Base-by-base conservation (phyloP, 2,329 filamentous ascomycete genomes). In the Aspergillus carbonarius region DNA sequence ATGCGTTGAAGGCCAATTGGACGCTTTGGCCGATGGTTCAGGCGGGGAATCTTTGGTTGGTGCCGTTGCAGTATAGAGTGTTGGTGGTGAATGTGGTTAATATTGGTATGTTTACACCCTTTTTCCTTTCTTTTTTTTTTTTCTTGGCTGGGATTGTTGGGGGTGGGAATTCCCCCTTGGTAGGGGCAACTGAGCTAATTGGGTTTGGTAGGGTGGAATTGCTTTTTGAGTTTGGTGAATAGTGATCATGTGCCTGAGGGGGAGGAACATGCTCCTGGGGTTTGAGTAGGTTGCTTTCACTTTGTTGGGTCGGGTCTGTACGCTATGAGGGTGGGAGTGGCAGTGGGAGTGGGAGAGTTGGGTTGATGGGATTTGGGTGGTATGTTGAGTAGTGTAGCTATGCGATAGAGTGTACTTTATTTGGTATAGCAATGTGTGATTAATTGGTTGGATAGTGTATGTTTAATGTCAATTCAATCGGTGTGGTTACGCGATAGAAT, bases 211-310 rank as follows among this genome's bases (percentile, higher is more conserved):
- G 62, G 62, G 2, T 64, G 62, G 60, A 64, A 63, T 56, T 64
- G 62, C 46, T 64, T 64, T 34, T 40, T 64, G 58, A 63, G 62
- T 32, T 55, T 62, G 12, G 32, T 62, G 17, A 63, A 60, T 50
- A 63, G 49, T 47, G 30, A 32, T 32, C 30, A 32, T 32, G 60
- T 54, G 3, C 51, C 51, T 2, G 12, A 30, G 5, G 51, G 37
- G 37, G 51, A 54, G 25, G 49, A 51, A 17, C 32, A 37, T 23
- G 32, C 49, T 0, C 34, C 37, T n/a, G 49, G 49, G 8, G 49
- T 37, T 51, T 51, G 9, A 12, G 17, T 6, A 15, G 17, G 23
- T 42, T 23, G n/a, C 12, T 13, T 50, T n/a, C 0, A 1, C 10
- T 25, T 13, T 13, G 30, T 4, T n/a, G 13, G 20, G 17, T 42